Evolutionary conservation across 2,329 filamentous ascomycete genomes (phyloP).

Genomic region (Clathrospora elynae): DNA sequence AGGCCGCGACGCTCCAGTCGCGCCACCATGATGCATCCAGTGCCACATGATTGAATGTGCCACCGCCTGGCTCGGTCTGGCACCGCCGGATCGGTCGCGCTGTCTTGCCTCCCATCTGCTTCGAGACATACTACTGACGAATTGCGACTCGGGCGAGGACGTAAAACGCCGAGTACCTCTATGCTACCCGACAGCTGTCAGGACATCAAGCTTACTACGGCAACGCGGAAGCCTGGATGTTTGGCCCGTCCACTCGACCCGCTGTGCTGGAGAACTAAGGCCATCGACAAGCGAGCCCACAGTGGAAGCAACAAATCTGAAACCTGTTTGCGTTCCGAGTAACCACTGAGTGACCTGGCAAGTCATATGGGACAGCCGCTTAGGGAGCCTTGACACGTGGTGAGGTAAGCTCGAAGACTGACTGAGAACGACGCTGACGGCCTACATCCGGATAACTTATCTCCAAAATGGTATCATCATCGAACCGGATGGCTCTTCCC

Average conservation of each 20-base stretch:
- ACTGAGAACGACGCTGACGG: constrained; percentile 15
- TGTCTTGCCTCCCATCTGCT: constrained; percentile 14
- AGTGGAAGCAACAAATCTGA: constrained; percentile 24
- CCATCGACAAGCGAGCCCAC: constrained; percentile 10
- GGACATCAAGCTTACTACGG: no score
- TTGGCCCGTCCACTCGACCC: no score
- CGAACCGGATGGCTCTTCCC: constrained; percentile 12
- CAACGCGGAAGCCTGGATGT: no score
- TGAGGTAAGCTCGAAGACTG: constrained; percentile 33
- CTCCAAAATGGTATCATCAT: constrained; percentile 3
- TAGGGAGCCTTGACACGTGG: constrained; percentile 41
- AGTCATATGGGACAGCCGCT: constrained; percentile 36
- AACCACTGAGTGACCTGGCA: constrained; percentile 28
- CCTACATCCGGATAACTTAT: constrained; percentile 7
- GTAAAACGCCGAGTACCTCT: no score
- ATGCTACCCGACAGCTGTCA: no score
- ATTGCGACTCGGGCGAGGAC: neutral
- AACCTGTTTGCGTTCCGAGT: constrained; percentile 43
- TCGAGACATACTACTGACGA: no score
- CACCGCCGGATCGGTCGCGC: constrained; percentile 15
- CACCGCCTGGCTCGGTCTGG: constrained; percentile 18
- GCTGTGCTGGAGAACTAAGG: no score
- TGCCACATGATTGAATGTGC: constrained; percentile 14
- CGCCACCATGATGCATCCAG: constrained; percentile 18
- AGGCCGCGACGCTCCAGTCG: constrained; percentile 16